phyloP scores from a whole-genome alignment of 1,139 yeast genomes.

The Maudiozyma humilis region DNA sequence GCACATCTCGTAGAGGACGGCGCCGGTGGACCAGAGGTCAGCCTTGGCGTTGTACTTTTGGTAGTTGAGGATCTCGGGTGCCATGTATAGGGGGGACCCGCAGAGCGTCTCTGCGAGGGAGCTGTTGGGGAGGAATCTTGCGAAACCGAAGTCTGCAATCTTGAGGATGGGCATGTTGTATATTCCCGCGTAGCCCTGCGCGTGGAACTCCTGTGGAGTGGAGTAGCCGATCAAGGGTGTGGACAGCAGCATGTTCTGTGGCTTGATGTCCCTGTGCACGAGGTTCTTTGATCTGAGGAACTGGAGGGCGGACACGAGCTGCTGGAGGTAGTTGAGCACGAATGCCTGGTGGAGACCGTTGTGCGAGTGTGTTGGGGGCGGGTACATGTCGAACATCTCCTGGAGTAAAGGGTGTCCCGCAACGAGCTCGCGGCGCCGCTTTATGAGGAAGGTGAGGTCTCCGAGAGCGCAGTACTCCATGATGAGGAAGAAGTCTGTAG shows the following conservation, averaged over 20 bases:
- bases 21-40: constrained; percentile 96
- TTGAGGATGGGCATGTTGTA: constrained; percentile 87
- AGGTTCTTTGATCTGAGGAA: constrained; percentile 75
- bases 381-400: constrained; percentile 69
- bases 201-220: constrained; percentile 50
- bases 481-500: constrained; percentile 75
- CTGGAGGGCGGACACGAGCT: constrained; percentile 72
- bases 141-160: constrained; percentile 96
- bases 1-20: constrained; percentile 89
- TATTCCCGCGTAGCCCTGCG: constrained; percentile 55
- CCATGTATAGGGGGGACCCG: constrained; percentile 97
- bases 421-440: constrained; percentile 62
- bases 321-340: constrained; percentile 78
- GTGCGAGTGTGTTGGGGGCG: constrained; percentile 61
- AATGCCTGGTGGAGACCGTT: constrained; percentile 74
- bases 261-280: constrained; percentile 91
- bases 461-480: constrained; percentile 98
- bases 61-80: constrained; percentile 89
- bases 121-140: constrained; percentile 83
- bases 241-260: constrained; percentile 77
- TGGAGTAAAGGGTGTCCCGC: constrained; percentile 73
- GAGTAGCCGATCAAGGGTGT: constrained; percentile 55
- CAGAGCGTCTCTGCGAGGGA: constrained; percentile 94
- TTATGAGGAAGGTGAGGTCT: constrained; percentile 79
- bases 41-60: constrained; percentile 97